Evolutionary conservation across 345 rosid species (phyloP).

Genomic region (Citrus glauca): DNA sequence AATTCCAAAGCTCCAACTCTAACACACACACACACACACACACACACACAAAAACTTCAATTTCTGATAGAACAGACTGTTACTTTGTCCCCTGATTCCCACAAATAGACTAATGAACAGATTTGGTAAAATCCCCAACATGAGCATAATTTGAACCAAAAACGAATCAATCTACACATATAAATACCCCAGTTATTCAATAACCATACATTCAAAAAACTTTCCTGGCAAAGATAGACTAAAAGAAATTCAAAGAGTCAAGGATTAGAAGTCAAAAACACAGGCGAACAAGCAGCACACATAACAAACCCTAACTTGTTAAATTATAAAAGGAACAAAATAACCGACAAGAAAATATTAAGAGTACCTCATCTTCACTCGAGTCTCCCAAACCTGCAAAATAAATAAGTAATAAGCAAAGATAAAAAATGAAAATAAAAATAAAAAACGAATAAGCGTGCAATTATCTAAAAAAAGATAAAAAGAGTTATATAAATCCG

Average conservation of each 20-base stretch:
- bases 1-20: background rate
- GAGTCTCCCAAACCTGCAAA: slow-evolving; percentile 20
- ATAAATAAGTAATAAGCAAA: background rate
- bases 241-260: too few relatives aligned
- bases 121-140: background rate
- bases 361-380: slow-evolving; percentile 40
- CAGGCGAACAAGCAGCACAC: too few relatives aligned
- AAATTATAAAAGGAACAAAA: background rate
- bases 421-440: too few relatives aligned
- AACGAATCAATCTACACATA: background rate
- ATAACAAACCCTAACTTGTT: background rate
- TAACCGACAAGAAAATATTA: background rate
- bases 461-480: too few relatives aligned
- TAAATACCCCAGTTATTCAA: background rate
- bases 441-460: too few relatives aligned
- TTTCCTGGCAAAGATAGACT: too few relatives aligned
- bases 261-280: too few relatives aligned
- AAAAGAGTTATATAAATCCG: too few relatives aligned
- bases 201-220: background rate
- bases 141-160: background rate
- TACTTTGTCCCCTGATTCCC: background rate
- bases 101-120: background rate
- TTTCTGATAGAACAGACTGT: background rate
- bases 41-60: background rate
- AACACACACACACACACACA: background rate